Percentiles rank a stretch among this genome's conserved stretches.
These are phyloP conservation scores for Astrocystis sublimbata DNA, from an alignment of 495 filamentous ascomycete species.

Conservation along the genomic window DNA sequence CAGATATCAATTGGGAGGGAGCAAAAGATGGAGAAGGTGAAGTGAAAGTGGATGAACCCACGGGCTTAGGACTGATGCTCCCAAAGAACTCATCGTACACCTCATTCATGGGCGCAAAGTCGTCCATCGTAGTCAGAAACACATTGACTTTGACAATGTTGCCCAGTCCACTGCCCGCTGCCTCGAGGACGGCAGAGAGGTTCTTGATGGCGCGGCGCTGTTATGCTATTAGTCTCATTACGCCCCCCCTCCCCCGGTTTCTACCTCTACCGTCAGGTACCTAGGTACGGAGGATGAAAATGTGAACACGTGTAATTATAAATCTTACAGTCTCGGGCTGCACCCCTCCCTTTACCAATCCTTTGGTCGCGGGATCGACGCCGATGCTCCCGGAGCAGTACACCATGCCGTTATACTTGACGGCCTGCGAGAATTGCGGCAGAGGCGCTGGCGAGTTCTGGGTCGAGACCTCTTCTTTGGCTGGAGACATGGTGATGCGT, in stretches of 20 bases:
- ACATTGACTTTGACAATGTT: conserved; percentile 69
- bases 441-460: conserved; percentile 56
- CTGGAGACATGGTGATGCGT: conserved; percentile 11
- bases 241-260: too few species aligned
- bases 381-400: conserved; percentile 60
- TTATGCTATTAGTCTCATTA: background rate
- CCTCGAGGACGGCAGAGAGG: conserved; percentile 60
- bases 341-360: conserved; percentile 54
- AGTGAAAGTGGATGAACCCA: conserved; percentile 20
- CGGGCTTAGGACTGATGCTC: conserved; percentile 56
- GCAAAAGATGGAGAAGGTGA: background rate
- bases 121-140: conserved; percentile 65
- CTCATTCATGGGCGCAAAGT: conserved; percentile 66
- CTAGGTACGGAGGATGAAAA: too few species aligned
- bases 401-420: conserved; percentile 58
- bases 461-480: conserved; percentile 44
- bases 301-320: too few species aligned
- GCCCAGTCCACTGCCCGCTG: conserved; percentile 56
- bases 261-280: too few species aligned
- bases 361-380: conserved; percentile 49
- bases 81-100: conserved; percentile 58
- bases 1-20: too few species aligned
- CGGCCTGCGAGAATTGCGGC: conserved; percentile 57
- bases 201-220: conserved; percentile 59
- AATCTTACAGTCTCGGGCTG: conserved; percentile 54